These are phyloP conservation scores for Tuber borchii DNA, from an alignment of 495 filamentous ascomycete species.

Conservation along the genomic window DNA sequence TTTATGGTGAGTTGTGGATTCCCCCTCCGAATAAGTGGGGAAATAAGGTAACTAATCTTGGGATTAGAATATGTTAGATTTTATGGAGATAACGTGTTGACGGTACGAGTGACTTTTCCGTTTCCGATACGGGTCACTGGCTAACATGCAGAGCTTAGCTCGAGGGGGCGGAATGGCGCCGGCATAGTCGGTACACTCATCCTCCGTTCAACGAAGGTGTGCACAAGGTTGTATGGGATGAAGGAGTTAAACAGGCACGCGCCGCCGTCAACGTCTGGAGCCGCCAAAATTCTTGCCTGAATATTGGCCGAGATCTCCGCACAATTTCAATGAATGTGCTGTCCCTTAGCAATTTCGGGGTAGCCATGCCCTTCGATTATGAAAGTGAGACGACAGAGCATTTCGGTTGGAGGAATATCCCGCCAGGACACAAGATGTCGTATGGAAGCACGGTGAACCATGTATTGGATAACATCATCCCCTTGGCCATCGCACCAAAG, in stretches of 20 bases:
- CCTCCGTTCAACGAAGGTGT: conserved; percentile 48
- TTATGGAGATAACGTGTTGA: conserved; percentile 26
- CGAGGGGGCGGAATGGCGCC: conserved; percentile 50
- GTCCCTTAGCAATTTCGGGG: conserved; percentile 26
- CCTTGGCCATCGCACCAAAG: conserved; percentile 16
- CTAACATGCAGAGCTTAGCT: conserved; percentile 24
- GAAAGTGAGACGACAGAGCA: background rate
- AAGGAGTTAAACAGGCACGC: conserved; percentile 10
- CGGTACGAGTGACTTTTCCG: conserved; percentile 5
- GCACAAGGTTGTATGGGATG: conserved; percentile 22
- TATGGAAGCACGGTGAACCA: conserved; percentile 40
- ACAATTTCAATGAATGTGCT: conserved; percentile 22
- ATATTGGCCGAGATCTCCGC: conserved; percentile 16
- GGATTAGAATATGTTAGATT: conserved; percentile 13
- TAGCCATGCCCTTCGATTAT: conserved; percentile 17
- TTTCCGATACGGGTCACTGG: background rate
- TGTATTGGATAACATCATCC: conserved; percentile 34
- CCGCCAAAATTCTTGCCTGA: background rate
- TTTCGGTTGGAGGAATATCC: conserved; percentile 16
- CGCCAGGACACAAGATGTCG: conserved; percentile 15
- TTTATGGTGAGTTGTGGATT: conserved; percentile 18
- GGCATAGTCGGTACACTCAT: conserved; percentile 50
- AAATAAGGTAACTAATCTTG: background rate
- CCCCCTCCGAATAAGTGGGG: background rate
- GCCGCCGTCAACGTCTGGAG: conserved; percentile 9